phyloP scores from a whole-genome alignment of 768 basidiomycete genomes.

The Russula olivacea region DNA sequence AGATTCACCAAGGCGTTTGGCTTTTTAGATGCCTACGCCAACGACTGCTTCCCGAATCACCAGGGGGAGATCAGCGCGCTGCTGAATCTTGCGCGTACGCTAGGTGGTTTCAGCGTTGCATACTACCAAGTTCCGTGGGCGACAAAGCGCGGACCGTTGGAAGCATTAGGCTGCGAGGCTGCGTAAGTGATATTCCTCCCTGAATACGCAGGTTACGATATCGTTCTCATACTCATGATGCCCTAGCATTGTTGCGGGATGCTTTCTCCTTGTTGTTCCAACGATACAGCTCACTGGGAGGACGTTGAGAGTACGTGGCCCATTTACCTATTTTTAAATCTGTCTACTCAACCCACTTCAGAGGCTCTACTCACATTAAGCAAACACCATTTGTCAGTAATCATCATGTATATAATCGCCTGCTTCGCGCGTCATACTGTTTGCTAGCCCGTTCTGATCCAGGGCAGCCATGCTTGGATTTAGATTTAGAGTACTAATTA shows the following conservation, averaged over 20 bases:
- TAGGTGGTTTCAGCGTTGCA: constrained; percentile 60
- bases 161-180: constrained; percentile 57
- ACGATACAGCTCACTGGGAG: constrained; percentile 46
- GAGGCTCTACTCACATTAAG: constrained; percentile 15
- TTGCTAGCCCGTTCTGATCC: not conserved
- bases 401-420: not conserved
- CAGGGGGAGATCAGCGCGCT: constrained; percentile 60
- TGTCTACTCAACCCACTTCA: not conserved
- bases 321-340: not conserved
- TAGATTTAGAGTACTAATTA: not conserved
- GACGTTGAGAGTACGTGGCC: constrained; percentile 39
- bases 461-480: not conserved
- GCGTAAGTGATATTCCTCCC: constrained; percentile 38
- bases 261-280: constrained; percentile 50
- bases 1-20: constrained; percentile 16
- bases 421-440: not conserved
- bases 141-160: constrained; percentile 50
- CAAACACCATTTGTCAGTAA: not conserved
- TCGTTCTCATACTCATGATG: not conserved
- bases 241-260: constrained; percentile 42
- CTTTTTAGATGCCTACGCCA: constrained; percentile 42
- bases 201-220: not conserved
- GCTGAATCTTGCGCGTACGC: constrained; percentile 48
- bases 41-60: constrained; percentile 44
- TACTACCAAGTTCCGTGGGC: constrained; percentile 68